Conservation (phyloP, 306 rosid species). For the Rosa multiflora region DNA sequence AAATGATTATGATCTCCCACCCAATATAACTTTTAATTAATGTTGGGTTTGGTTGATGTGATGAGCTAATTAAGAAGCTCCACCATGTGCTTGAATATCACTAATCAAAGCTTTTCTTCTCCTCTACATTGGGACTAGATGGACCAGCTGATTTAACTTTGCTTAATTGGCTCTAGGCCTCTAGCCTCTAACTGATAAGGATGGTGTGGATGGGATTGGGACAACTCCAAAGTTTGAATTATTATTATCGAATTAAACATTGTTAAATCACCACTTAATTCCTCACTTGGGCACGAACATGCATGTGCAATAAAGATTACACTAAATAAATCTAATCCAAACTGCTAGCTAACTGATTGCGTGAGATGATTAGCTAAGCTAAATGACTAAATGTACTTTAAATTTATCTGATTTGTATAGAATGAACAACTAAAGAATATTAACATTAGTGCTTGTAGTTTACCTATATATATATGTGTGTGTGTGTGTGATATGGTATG, state of each 20-base stretch:
- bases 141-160: conserved; percentile 1
- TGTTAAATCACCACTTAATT: conserved; percentile 8
- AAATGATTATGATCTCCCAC: not conserved
- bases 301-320: not conserved
- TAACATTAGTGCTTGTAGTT: not conserved
- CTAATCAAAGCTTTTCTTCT: conserved; percentile 2
- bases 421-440: not conserved
- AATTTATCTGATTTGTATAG: not conserved
- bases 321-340: not conserved
- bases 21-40: not conserved
- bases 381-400: not conserved
- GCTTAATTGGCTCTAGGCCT: not conserved
- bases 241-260: not conserved
- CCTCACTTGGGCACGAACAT: not conserved
- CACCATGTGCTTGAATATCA: conserved; percentile 13
- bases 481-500: too few relatives aligned
- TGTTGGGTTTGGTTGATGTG: conserved; percentile 13
- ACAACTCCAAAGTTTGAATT: conserved; percentile 4
- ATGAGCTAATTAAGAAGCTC: conserved; percentile 3
- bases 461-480: too few relatives aligned
- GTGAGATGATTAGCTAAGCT: not conserved
- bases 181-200: not conserved
- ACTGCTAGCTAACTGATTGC: not conserved
- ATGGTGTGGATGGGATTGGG: not conserved
- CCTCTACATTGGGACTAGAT: not conserved